Conservation (phyloP, 2,329 filamentous ascomycete genomes). For the Dactylonectria estremocensis region DNA sequence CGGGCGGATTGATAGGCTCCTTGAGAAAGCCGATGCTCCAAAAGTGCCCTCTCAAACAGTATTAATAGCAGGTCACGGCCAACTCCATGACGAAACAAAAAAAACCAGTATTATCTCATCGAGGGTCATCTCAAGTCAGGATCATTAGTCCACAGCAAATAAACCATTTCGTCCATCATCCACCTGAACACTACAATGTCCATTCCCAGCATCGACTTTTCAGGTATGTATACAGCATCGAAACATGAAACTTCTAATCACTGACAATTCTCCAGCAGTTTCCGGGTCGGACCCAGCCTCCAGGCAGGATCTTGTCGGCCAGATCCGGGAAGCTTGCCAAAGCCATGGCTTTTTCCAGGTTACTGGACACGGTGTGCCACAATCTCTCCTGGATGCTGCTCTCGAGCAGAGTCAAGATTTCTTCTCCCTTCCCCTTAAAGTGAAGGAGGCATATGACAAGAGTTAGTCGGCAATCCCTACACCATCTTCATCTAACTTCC, state of each 20-base stretch:
- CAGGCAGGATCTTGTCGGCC: constrained; percentile 6
- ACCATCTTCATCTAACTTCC: background rate
- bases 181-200: background rate
- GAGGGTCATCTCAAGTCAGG: no score
- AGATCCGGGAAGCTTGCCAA: constrained; percentile 19
- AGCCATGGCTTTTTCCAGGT: constrained; percentile 28
- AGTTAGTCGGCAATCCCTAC: background rate
- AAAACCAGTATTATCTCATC: no score
- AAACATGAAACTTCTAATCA: background rate
- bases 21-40: no score
- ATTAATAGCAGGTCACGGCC: no score
- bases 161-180: no score
- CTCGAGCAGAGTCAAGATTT: constrained; percentile 14
- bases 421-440: constrained; percentile 14
- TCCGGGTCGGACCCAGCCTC: background rate
- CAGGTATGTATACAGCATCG: constrained; percentile 2
- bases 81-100: no score
- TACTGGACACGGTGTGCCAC: constrained; percentile 19
- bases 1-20: no score
- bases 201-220: constrained; percentile 27
- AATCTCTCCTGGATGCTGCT: constrained; percentile 14
- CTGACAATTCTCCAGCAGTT: background rate
- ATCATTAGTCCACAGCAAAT: no score
- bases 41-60: no score
- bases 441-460: constrained; percentile 28